Percentiles rank a stretch among this genome's conserved stretches.
These are phyloP conservation scores for Cinnamomum chago DNA, from an alignment of 164 flowering plant genomes.

Conservation along the genomic window DNA sequence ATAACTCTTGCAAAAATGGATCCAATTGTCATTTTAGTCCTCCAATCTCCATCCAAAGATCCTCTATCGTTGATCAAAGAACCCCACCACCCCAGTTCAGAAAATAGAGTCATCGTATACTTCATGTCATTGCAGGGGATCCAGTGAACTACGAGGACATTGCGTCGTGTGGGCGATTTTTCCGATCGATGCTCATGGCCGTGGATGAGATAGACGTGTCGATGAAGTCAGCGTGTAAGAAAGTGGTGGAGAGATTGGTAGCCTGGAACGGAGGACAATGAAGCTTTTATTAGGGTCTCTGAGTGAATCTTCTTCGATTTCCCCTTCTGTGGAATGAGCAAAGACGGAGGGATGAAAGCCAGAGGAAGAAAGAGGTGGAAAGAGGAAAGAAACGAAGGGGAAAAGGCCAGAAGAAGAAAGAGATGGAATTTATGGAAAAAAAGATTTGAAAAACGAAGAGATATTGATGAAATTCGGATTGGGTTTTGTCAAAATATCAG, in stretches of 20 bases:
- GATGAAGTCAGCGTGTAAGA: slow-evolving; percentile 62
- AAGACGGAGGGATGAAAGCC: too few relatives aligned
- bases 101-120: slow-evolving; percentile 10
- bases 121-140: slow-evolving; percentile 33
- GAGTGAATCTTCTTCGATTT: too few relatives aligned
- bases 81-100: background rate
- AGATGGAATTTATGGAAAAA: too few relatives aligned
- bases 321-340: too few relatives aligned
- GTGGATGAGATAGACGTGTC: slow-evolving; percentile 89
- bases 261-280: too few relatives aligned
- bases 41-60: slow-evolving; percentile 9
- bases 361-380: too few relatives aligned
- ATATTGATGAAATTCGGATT: too few relatives aligned
- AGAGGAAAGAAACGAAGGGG: too few relatives aligned
- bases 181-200: slow-evolving; percentile 54
- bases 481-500: too few relatives aligned
- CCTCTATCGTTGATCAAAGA: background rate
- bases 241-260: slow-evolving; percentile 43
- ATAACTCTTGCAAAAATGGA: slow-evolving; percentile 61
- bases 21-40: slow-evolving; percentile 52
- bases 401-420: too few relatives aligned
- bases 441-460: too few relatives aligned
- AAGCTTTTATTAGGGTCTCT: too few relatives aligned
- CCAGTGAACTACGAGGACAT: slow-evolving; percentile 67
- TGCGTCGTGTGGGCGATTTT: slow-evolving; percentile 49